Percentiles rank a stretch among this genome's conserved stretches.
Conservation (phyloP, 129 eudicot species). For the Chrysanthemum makinoi region DNA sequence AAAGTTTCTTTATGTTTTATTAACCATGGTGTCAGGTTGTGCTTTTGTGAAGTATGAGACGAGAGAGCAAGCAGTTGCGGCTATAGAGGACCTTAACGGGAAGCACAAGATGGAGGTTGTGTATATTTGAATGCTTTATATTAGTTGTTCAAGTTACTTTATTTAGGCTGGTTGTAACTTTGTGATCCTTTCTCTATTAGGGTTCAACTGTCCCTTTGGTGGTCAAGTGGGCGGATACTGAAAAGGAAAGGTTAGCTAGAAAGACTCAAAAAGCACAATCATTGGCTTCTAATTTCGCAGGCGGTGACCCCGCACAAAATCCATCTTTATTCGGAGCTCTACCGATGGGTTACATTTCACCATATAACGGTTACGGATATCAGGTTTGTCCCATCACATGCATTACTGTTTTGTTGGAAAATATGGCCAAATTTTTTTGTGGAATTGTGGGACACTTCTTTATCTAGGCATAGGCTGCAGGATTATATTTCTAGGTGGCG, state of each 20-base stretch:
- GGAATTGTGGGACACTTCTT: background rate
- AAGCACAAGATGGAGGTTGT: slow-evolving; percentile 98
- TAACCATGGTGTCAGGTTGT: slow-evolving; percentile 59
- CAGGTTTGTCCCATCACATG: slow-evolving; percentile 56
- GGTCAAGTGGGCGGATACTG: slow-evolving; percentile 99
- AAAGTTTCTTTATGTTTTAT: slow-evolving; percentile 23
- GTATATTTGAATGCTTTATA: background rate
- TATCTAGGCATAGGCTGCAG: background rate
- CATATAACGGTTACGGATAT: slow-evolving; percentile 89
- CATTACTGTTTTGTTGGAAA: slow-evolving; percentile 12
- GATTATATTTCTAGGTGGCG: background rate
- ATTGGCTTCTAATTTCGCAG: slow-evolving; percentile 44
- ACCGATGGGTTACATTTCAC: slow-evolving; percentile 81
- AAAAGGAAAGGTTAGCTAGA: slow-evolving; percentile 91
- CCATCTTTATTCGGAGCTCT: slow-evolving; percentile 80
- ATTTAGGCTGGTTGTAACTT: background rate
- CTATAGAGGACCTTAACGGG: slow-evolving; percentile 86
- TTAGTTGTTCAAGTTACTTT: no score
- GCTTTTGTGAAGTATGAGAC: slow-evolving; percentile 97
- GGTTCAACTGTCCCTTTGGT: slow-evolving; percentile 93
- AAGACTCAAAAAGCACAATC: slow-evolving; percentile 87
- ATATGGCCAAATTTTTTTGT: background rate
- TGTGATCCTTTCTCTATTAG: slow-evolving; percentile 30
- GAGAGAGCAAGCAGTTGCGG: slow-evolving; percentile 96
- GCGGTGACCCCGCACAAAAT: slow-evolving; percentile 57